Percentiles rank a stretch among this genome's conserved stretches.
Evolutionary conservation across 495 filamentous ascomycete species (phyloP).

Genomic region (Penicillium daleae): DNA sequence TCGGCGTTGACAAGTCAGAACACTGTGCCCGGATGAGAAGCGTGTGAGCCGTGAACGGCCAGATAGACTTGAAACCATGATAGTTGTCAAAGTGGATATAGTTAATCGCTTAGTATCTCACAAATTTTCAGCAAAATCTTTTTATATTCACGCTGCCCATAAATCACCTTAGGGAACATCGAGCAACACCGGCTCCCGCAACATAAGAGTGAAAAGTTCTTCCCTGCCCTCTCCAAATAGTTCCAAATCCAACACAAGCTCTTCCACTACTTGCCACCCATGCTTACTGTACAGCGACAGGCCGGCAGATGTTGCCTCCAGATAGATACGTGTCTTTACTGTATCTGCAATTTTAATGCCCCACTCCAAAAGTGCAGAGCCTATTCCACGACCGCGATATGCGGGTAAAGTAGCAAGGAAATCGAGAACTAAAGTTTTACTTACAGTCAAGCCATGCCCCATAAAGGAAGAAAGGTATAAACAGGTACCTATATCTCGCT

Average conservation of each 20-base stretch:
- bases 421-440: neutral
- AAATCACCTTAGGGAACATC: too few species aligned
- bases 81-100: too few species aligned
- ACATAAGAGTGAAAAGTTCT: neutral
- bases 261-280: neutral
- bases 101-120: too few species aligned
- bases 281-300: neutral
- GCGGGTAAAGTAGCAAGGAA: neutral
- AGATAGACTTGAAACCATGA: too few species aligned
- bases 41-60: too few species aligned
- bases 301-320: neutral
- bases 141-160: too few species aligned
- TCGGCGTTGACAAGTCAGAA: too few species aligned
- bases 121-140: too few species aligned
- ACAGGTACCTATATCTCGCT: neutral
- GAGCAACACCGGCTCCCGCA: neutral
- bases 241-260: constrained; percentile 1
- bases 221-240: neutral
- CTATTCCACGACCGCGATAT: constrained; percentile 1
- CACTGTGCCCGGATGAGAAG: too few species aligned
- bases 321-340: neutral
- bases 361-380: neutral
- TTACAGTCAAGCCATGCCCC: neutral
- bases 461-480: neutral
- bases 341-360: neutral